Evolutionary conservation across 768 basidiomycete species (phyloP), one percentile per base, ranked within the genome.

Genomic region (Boletus sp.): DNA sequence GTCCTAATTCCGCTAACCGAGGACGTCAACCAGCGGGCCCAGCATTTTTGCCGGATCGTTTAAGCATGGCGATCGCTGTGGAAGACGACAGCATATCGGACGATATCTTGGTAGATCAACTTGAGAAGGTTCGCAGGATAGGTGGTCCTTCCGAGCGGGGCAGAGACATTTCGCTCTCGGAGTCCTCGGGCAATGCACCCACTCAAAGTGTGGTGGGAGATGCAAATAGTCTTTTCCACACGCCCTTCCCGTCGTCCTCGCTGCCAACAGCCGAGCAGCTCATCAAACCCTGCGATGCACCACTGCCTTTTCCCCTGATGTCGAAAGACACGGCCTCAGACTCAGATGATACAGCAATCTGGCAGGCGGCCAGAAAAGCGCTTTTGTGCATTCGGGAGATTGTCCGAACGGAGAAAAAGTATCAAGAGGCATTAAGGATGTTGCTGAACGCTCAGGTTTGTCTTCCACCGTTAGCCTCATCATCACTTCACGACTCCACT

Each of bases 31-130:
- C 13, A 0, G 33, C 46, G 45, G 52, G 39, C 19, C 13, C 48
- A n/a, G 14, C 30, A 19, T 53, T 34, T 41, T 27, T 47, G 15
- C 37, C 56, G 5, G 55, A 56, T 47, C 47, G 35, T 13, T 17
- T 69, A 29, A 48, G 50, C 48, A 65, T 82, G 44, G 77, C 77
- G 2, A 77, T 75, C 63, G 79, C 77, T 15, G 75, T 82, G 55
- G 79, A 74, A 27, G 77, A 81, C 45, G 75, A 80, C 27, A 75
- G 67, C 17, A 70, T 81, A 46, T 73, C 79, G 3, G 80, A 83
- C 61, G 80, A 81, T 58, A 74, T 70, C 34, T 68, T 83, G 11
- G 73, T 83, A 7, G 69, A 76, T 45, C 72, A 72, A 44, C 70
- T 83, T 25, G 81, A 83, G 61, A 65, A 66, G 21, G 75, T 81